These are phyloP conservation scores for Boletus tylopilopsis DNA, from an alignment of 768 basidiomycete genomes.

Conservation along the genomic window DNA sequence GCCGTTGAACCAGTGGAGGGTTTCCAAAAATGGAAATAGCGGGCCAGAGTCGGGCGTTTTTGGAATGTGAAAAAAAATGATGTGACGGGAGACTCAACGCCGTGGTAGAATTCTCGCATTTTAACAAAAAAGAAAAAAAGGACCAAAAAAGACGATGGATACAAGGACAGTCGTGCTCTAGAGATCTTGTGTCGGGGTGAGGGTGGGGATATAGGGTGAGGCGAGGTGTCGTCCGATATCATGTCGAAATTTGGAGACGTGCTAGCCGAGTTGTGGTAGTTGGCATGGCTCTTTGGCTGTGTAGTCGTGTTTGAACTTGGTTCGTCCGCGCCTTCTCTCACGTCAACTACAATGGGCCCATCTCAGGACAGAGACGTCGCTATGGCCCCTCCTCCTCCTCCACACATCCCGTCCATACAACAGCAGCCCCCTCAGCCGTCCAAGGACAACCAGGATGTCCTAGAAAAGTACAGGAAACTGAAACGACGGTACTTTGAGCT, in stretches of 20 bases:
- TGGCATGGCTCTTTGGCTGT: slow-evolving; percentile 16
- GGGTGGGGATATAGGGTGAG: too few relatives aligned
- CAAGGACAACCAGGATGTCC: slow-evolving; percentile 44
- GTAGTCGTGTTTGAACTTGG: slow-evolving; percentile 34
- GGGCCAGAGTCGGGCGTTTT: slow-evolving; percentile 20
- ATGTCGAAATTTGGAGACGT: not conserved
- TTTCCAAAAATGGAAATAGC: slow-evolving; percentile 25
- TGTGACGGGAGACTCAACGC: slow-evolving; percentile 22
- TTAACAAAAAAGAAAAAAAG: not conserved
- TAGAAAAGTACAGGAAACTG: slow-evolving; percentile 61
- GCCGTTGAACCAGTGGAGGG: not conserved
- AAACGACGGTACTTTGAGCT: slow-evolving; percentile 66
- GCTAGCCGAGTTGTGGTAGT: slow-evolving; percentile 12
- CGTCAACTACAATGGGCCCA: slow-evolving; percentile 36
- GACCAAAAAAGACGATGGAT: too few relatives aligned
- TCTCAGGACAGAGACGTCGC: slow-evolving; percentile 46
- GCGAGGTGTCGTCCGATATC: too few relatives aligned
- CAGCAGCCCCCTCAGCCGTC: slow-evolving; percentile 24
- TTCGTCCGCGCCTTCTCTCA: slow-evolving; percentile 31
- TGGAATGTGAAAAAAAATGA: slow-evolving; percentile 20
- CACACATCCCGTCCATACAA: slow-evolving; percentile 31
- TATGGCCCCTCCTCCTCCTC: slow-evolving; percentile 47
- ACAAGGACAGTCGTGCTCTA: too few relatives aligned
- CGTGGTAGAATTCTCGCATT: slow-evolving; percentile 5
- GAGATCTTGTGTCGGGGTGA: too few relatives aligned